A percentile compares a stretch with the other conserved stretches of the same genome.
Conservation (phyloP, 306 rosid species). For the Cucurbita ficifolia region DNA sequence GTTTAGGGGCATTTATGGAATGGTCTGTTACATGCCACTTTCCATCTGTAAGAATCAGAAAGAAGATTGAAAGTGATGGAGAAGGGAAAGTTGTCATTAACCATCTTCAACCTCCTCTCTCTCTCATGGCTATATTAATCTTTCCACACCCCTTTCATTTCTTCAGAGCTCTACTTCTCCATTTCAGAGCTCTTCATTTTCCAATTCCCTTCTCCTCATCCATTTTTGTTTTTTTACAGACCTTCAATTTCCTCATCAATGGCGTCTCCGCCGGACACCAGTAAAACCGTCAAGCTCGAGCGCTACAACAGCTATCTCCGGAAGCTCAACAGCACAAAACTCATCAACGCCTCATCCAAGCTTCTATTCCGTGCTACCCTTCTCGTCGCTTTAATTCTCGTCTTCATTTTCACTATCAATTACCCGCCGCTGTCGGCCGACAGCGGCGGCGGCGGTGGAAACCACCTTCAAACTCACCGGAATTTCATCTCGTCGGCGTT, state of each 20-base stretch:
- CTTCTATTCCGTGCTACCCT: constrained; percentile 77
- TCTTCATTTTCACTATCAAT: constrained; percentile 64
- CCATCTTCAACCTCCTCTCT: constrained; percentile 16
- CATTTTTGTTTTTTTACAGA: neutral
- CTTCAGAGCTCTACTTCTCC: constrained; percentile 46
- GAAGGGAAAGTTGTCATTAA: constrained; percentile 50
- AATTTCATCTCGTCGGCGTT: constrained; percentile 53
- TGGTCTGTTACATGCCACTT: constrained; percentile 14
- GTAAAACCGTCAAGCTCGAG: constrained; percentile 76
- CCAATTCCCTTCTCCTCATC: neutral
- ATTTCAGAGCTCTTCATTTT: constrained; percentile 5
- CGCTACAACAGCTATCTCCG: constrained; percentile 83
- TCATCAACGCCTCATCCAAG: constrained; percentile 76
- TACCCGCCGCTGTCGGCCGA: constrained; percentile 45
- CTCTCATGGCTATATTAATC: constrained; percentile 38
- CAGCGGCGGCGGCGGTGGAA: neutral
- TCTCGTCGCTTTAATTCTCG: constrained; percentile 42
- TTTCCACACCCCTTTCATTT: constrained; percentile 7
- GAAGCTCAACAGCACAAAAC: constrained; percentile 67
- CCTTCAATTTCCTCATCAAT: constrained; percentile 4
- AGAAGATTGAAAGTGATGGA: constrained; percentile 20
- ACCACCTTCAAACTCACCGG: constrained; percentile 19
- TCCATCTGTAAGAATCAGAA: constrained; percentile 26
- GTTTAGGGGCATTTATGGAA: neutral
- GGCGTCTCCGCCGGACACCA: constrained; percentile 83